phyloP scores from a whole-genome alignment of 306 rosid genomes.

The Senna tora region DNA sequence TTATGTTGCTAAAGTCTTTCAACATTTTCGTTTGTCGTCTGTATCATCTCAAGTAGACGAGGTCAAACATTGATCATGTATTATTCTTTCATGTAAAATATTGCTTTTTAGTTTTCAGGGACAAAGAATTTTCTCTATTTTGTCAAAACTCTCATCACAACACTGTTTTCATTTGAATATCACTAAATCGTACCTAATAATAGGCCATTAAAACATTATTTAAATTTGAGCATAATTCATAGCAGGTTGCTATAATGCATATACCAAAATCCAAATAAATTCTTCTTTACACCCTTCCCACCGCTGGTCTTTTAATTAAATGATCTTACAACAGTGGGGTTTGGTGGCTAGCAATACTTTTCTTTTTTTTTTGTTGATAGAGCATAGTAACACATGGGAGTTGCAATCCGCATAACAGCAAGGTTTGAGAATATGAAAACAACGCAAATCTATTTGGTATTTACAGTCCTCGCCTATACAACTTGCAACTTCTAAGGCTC shows the following conservation, averaged over 20 bases:
- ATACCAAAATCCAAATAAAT: not conserved
- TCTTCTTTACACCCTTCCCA: conserved; percentile 1
- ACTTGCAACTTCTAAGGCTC: conserved; percentile 21
- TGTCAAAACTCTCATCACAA: too few species aligned
- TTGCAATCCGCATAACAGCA: conserved; percentile 24
- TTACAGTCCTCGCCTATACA: conserved; percentile 56
- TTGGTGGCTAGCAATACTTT: too few species aligned
- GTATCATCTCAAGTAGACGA: not conserved
- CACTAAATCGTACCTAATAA: too few species aligned
- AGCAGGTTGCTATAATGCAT: not conserved
- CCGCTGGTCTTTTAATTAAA: not conserved
- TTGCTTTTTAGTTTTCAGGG: too few species aligned
- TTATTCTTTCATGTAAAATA: conserved; percentile 3
- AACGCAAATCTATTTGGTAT: conserved; percentile 57
- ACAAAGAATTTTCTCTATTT: too few species aligned
- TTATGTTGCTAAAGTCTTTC: not conserved
- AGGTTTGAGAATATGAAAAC: conserved; percentile 34
- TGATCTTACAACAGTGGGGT: not conserved
- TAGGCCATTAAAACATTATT: too few species aligned
- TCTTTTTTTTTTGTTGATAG: too few species aligned
- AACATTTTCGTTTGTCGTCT: not conserved
- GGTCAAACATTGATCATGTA: not conserved
- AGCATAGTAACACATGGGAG: too few species aligned
- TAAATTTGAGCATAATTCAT: not conserved
- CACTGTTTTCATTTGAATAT: too few species aligned